Evolutionary conservation across 2,329 filamentous ascomycete species (phyloP).

Genomic region (Massarina eburnea): DNA sequence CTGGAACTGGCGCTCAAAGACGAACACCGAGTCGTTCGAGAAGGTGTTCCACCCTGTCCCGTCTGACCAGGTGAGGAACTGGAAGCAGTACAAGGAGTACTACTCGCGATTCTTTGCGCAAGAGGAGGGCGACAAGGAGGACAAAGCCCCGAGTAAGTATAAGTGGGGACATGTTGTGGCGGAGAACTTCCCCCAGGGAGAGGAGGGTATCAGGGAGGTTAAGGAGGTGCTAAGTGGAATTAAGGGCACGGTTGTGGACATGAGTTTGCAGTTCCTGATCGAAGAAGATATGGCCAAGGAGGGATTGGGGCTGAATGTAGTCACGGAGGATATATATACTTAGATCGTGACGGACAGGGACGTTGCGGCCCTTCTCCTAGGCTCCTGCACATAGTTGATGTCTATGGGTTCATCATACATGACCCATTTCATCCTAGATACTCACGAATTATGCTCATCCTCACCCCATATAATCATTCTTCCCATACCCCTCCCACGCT

Average conservation of each 20-base stretch:
- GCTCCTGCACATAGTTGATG: too few relatives aligned
- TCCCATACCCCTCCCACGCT: too few relatives aligned
- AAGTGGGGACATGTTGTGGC: constrained; percentile 83
- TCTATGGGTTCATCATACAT: too few relatives aligned
- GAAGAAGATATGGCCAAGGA: constrained; percentile 85
- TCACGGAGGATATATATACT: constrained; percentile 53
- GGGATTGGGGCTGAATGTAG: constrained; percentile 61
- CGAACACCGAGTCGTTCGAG: constrained; percentile 79
- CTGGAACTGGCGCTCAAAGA: constrained; percentile 72
- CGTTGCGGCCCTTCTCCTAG: too few relatives aligned
- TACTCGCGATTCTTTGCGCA: constrained; percentile 65
- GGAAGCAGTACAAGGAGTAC: constrained; percentile 73
- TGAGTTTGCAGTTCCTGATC: constrained; percentile 85
- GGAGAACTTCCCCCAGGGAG: constrained; percentile 49
- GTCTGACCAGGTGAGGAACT: constrained; percentile 66
- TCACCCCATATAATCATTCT: too few relatives aligned
- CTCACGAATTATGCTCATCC: too few relatives aligned
- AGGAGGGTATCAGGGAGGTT: constrained; percentile 48
- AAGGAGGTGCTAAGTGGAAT: constrained; percentile 73
- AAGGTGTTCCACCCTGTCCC: constrained; percentile 81
- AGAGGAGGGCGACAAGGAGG: constrained; percentile 44
- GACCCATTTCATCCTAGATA: too few relatives aligned
- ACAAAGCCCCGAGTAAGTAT: constrained; percentile 60
- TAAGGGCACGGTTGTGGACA: constrained; percentile 69
- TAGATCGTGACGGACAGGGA: constrained; percentile 16